Conservation (phyloP, 2,329 filamentous ascomycete species). For the Coniosporium tulheliwenetii region DNA sequence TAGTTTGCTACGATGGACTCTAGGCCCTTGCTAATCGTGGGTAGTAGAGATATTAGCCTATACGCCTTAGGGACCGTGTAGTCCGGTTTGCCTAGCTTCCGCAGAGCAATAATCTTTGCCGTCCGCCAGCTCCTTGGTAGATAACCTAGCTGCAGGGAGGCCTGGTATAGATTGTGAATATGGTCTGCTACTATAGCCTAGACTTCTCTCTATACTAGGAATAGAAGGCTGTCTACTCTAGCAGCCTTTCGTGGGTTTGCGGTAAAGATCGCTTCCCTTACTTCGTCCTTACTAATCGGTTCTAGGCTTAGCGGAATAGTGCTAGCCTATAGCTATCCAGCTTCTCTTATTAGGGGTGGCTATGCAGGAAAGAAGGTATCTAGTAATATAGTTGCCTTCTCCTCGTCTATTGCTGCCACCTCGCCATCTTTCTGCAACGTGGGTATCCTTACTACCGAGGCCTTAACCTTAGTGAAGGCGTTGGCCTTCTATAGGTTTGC, state of each 20-base stretch:
- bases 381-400: too few relatives aligned
- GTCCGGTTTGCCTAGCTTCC: constrained; percentile 10
- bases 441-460: too few relatives aligned
- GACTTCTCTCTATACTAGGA: constrained; percentile 9
- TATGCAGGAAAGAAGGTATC: too few relatives aligned
- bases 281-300: too few relatives aligned
- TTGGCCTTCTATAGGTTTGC: too few relatives aligned
- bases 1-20: constrained; percentile 14
- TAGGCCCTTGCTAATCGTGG: constrained; percentile 12
- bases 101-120: constrained; percentile 12
- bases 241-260: constrained; percentile 4
- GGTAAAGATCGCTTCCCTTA: not conserved
- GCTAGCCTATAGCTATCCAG: too few relatives aligned
- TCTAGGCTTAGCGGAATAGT: too few relatives aligned
- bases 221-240: constrained; percentile 4
- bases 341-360: too few relatives aligned
- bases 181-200: constrained; percentile 8
- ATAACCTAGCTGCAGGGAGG: constrained; percentile 8
- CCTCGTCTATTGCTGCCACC: too few relatives aligned
- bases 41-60: constrained; percentile 12
- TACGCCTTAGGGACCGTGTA: constrained; percentile 12
- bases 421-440: too few relatives aligned
- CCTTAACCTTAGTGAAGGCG: too few relatives aligned
- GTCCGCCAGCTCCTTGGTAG: constrained; percentile 9
- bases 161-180: constrained; percentile 8